A percentile compares a stretch with the other conserved stretches of the same genome.
These are phyloP conservation scores for Gossypium armourianum DNA, from an alignment of 441 rosid species.

Conservation along the genomic window DNA sequence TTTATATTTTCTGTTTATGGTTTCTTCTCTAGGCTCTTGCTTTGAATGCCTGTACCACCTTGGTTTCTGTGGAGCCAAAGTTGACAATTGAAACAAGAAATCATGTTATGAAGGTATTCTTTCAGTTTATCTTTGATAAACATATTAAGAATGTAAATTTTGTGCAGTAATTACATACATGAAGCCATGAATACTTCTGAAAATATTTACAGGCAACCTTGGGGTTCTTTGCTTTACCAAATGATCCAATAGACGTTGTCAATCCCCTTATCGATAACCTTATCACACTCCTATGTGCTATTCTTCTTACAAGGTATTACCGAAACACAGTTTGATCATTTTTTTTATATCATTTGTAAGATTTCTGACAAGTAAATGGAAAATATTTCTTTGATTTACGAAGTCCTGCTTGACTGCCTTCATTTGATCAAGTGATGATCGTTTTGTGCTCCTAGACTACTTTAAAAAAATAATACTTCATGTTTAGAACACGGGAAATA, in stretches of 20 bases:
- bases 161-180: neutral
- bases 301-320: conserved; percentile 86
- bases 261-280: conserved; percentile 85
- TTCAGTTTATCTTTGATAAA: neutral
- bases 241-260: conserved; percentile 79
- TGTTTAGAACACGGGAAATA: neutral
- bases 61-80: conserved; percentile 96
- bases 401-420: neutral
- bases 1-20: conserved; percentile 10
- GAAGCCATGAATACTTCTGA: conserved; percentile 10
- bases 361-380: neutral
- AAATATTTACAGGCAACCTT: conserved; percentile 69
- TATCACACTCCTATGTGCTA: conserved; percentile 85
- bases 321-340: neutral
- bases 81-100: conserved; percentile 84
- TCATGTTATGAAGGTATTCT: conserved; percentile 77
- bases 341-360: neutral
- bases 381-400: neutral
- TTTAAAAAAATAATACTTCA: neutral
- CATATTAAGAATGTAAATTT: neutral
- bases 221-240: conserved; percentile 88
- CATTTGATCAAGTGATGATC: neutral
- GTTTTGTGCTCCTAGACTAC: neutral
- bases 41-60: conserved; percentile 85
- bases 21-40: conserved; percentile 73